Conservation (phyloP, 148 eudicot genomes). For the Fallopia convolvulus region DNA sequence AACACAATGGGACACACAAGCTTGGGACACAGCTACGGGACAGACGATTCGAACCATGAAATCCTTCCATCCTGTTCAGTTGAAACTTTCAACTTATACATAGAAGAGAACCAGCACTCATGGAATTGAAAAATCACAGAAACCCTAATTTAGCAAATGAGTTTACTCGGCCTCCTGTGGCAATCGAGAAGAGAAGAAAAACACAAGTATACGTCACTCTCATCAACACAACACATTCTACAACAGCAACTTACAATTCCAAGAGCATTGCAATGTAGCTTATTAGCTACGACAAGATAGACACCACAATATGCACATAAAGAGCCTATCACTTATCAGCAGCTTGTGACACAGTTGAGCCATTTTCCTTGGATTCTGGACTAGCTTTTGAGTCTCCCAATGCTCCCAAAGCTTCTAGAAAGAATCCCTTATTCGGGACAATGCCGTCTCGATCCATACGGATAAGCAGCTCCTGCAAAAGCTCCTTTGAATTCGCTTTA, state of each 20-base stretch:
- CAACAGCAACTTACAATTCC: neutral
- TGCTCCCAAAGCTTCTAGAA: slow-evolving; percentile 78
- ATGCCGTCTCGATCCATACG: slow-evolving; percentile 81
- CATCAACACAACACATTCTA: neutral
- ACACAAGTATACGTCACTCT: neutral
- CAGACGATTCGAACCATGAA: no score
- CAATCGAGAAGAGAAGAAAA: neutral
- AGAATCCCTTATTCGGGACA: slow-evolving; percentile 62
- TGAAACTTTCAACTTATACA: neutral
- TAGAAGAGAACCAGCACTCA: neutral
- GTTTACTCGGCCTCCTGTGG: neutral
- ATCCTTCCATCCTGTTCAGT: neutral
- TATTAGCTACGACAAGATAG: neutral
- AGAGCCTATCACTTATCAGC: neutral
- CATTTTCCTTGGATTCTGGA: slow-evolving; percentile 15
- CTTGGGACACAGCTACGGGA: no score
- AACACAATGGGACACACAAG: no score
- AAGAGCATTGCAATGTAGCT: neutral
- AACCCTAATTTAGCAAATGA: neutral
- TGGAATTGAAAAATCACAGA: neutral
- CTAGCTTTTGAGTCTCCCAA: slow-evolving; percentile 40
- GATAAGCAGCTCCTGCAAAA: slow-evolving; percentile 42
- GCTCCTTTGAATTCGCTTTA: slow-evolving; percentile 72
- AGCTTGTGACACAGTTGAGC: neutral
- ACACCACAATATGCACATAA: slow-evolving; percentile 6